Base-by-base conservation (phyloP, 441 rosid species). In the Macaranga tanarius region DNA sequence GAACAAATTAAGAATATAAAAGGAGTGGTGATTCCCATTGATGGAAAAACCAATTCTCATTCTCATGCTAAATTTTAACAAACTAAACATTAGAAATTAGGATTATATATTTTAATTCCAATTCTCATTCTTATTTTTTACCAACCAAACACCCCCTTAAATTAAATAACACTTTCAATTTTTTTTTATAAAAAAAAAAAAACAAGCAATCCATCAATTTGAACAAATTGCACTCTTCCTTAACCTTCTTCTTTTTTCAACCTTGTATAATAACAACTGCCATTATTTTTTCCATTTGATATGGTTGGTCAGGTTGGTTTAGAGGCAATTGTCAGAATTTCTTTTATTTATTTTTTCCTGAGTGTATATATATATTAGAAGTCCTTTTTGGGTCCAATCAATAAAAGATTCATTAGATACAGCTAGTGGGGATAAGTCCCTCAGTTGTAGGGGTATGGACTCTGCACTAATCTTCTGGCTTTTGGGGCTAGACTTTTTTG, bases 291-390 rank as follows among this genome's bases (percentile, higher is more conserved):
- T 17, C 67, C 60, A 31, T 48, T 15, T n/a, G 74, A 62, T 71
- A 9, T 62, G 68, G 62, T 72, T 62, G 65, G 73, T 59, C 45
- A 19, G 60, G 54, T 47, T 61, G 61, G 69, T 69, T 69, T 40
- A 20, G 47, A 34, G 62, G 72, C 28, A 34, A 4, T 59, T 50
- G 61, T 52, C 55, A 45, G 25, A 26, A 22, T 65, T 48, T 10
- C 15, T 22, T 40, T 40, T 20, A 17, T n/a, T 42, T 13, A 48
- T 23, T 45, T 65, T 34, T 3, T 34, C 4, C 4, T 34, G 0
- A n/a, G 0, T 62, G 13, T 62, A 10, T 59, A 28, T 26, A 31
- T 38, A 38, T 38, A 42, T 42, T 4, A 34, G 38, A 34, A 34
- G 38, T 34, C 38, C 38, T 34, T 34, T 34, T 34, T 34, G 4